These are phyloP conservation scores for Hirsutella rhossiliensis DNA, from an alignment of 2,329 filamentous ascomycete genomes.

Conservation along the genomic window DNA sequence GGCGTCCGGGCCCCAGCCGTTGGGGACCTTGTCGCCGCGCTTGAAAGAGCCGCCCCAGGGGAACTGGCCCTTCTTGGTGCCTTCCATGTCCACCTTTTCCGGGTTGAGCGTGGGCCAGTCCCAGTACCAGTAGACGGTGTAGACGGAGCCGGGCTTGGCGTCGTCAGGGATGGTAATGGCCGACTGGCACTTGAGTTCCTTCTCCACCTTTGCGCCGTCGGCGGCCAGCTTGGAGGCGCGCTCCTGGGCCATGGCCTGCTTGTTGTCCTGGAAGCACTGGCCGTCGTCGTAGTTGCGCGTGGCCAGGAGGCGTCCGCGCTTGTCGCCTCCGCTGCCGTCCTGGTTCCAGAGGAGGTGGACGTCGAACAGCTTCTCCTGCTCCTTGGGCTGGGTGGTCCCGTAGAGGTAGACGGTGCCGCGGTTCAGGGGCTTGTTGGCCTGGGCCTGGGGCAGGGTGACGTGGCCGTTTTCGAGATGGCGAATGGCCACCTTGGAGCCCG, in stretches of 20 bases:
- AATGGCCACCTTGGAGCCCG: constrained; percentile 54
- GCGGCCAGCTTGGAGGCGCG: constrained; percentile 47
- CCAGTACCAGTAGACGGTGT: constrained; percentile 95
- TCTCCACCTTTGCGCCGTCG: constrained; percentile 38
- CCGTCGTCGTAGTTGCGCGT: constrained; percentile 80
- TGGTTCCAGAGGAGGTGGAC: constrained; percentile 70
- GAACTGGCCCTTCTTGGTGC: constrained; percentile 26
- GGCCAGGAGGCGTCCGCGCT: constrained; percentile 62
- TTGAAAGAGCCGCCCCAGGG: constrained; percentile 29
- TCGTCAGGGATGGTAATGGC: constrained; percentile 64
- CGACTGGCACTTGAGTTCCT: constrained; percentile 67
- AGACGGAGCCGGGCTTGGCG: constrained; percentile 47
- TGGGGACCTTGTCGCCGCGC: constrained; percentile 22
- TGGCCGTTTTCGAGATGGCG: constrained; percentile 68
- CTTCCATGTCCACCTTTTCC: constrained; percentile 25
- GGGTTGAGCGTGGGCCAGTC: constrained; percentile 62
- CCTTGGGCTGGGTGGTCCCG: constrained; percentile 49
- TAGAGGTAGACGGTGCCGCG: constrained; percentile 66
- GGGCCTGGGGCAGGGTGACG: constrained; percentile 47
- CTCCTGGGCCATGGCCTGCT: constrained; percentile 39
- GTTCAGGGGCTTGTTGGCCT: constrained; percentile 48
- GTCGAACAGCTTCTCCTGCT: constrained; percentile 38
- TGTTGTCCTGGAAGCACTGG: constrained; percentile 73
- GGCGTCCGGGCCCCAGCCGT: constrained; percentile 21
- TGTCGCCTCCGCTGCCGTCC: constrained; percentile 70